Base-by-base conservation (phyloP, 1,284 basidiomycete species). In the Kalmanozyma brasiliensis region DNA sequence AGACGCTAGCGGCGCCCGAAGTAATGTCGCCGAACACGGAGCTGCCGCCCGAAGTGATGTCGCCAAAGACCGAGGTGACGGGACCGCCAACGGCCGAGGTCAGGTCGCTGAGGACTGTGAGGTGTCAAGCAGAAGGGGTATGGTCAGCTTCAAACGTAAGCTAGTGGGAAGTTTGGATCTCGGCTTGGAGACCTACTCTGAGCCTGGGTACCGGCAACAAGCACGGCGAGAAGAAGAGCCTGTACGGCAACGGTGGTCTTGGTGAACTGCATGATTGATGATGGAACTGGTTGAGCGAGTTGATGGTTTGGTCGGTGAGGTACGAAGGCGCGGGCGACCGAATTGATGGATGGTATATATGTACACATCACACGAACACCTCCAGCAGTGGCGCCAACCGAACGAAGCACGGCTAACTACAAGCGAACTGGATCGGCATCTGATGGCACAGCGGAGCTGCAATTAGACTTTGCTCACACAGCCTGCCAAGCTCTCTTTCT, bases 191-290 rank as follows among this genome's bases (percentile, higher is more conserved):
- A 58, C 64, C 49, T 58, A 67, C 64, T 14, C 36, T 62, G 64
- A 49, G 53, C 65, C 36, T 68, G 65, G 2, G 51, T 32, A 24
- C 38, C 47, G 19, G 40, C 51, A 23, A 68, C 35, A 22, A 68
- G 51, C 13, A 63, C 51, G 37, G 59, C 43, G n/a, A 68, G 51
- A 16, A 68, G 45, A 30, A 58, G 42, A 36, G 59, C 65, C 43
- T 68, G 65, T 11, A 57, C 6, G 44, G 44, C 30, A 36, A 68
- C 9, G 51, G 48, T 55, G 11, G 42, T 22, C 24, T 68, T 68
- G 38, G 52, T 60, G 59, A 62, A 55, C 43, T 68, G 59, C 59
- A 68, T 68, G 23, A 1, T 62, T 29, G 26, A 6, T 29, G n/a
- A n/a, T n/a, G n/a, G n/a, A 29, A 11, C 6, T 29, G 11, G 26